Conservation (phyloP, 129 eudicot species). For the Saussurea involucrata region DNA sequence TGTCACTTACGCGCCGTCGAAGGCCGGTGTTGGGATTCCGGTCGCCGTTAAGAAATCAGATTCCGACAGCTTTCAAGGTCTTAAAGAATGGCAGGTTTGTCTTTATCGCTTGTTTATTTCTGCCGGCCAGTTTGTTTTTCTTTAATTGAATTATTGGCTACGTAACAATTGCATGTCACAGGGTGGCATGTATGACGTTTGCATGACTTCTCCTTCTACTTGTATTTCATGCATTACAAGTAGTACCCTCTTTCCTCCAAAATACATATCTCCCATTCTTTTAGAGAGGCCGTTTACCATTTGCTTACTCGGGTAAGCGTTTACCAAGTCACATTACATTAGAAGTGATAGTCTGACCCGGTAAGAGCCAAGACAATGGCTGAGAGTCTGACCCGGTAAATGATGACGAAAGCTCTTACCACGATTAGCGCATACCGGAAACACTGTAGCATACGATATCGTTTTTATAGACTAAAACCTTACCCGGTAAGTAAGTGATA, state of each 20-base stretch:
- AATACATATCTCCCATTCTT: too few species aligned
- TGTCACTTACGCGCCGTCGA: conserved; percentile 50
- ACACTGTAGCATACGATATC: too few species aligned
- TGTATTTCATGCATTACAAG: not conserved
- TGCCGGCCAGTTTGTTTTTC: not conserved
- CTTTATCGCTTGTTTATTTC: not conserved
- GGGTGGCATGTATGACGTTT: not conserved
- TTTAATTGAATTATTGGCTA: not conserved
- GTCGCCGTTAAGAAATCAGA: conserved; percentile 65
- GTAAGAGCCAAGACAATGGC: too few species aligned
- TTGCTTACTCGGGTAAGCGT: too few species aligned
- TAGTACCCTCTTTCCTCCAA: not conserved
- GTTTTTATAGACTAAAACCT: too few species aligned
- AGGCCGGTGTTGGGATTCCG: conserved; percentile 45
- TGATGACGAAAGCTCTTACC: too few species aligned
- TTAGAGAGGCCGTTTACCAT: too few species aligned
- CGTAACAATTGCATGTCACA: not conserved
- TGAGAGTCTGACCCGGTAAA: too few species aligned
- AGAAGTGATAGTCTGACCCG: too few species aligned
- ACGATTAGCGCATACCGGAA: too few species aligned
- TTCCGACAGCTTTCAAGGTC: conserved; percentile 63
- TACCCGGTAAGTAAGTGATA: too few species aligned
- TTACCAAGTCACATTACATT: too few species aligned
- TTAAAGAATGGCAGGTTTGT: conserved; percentile 72
- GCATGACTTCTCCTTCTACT: not conserved